Conservation (phyloP, 2,329 filamentous ascomycete species). For the Pestalotiopsis sp. region DNA sequence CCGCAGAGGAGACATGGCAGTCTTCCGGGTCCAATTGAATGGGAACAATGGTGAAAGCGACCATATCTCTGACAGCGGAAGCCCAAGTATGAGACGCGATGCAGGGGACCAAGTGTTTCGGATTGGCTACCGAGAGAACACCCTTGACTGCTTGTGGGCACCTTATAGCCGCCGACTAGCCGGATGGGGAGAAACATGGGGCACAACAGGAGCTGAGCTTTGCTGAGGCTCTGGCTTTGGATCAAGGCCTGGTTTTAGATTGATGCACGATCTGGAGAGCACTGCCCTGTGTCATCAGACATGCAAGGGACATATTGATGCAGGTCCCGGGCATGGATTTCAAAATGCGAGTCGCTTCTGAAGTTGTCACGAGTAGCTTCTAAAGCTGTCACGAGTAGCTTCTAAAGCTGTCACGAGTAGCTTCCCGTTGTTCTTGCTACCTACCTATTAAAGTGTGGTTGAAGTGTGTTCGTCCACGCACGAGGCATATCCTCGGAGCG, state of each 20-base stretch:
- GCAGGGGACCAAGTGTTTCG: constrained; percentile 15
- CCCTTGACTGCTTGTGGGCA: not conserved
- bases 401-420: not conserved
- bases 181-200: not conserved
- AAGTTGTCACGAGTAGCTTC: not conserved
- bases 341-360: not conserved
- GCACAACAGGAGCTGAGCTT: not conserved
- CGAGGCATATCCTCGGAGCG: not conserved
- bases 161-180: not conserved
- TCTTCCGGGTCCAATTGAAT: constrained; percentile 1
- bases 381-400: not conserved
- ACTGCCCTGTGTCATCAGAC: not conserved
- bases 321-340: not conserved
- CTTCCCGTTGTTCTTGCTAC: not conserved
- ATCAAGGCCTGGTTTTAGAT: constrained; percentile 1
- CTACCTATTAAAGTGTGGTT: not conserved
- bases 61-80: constrained; percentile 12
- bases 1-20: not conserved
- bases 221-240: not conserved
- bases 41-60: not conserved
- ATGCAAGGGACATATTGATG: not conserved
- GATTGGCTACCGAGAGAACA: constrained; percentile 3
- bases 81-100: constrained; percentile 11
- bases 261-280: not conserved
- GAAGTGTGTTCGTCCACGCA: not conserved